phyloP scores from a whole-genome alignment of 371 early-diverging fungal species.

The Circinella minor region DNA sequence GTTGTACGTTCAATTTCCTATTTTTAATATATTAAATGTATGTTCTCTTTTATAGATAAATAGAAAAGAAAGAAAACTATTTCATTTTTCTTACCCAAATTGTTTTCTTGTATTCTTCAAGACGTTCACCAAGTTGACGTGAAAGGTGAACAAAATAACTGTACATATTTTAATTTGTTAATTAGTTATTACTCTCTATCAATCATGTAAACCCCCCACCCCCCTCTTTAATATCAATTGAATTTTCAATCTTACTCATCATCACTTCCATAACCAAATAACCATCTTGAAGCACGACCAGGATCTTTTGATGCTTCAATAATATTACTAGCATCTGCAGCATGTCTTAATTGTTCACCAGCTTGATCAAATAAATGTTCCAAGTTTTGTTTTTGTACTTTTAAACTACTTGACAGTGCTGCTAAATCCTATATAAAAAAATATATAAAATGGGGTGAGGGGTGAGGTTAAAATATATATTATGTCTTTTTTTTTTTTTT shows the following conservation, averaged over 20 bases:
- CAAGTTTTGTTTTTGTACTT: conserved; percentile 29
- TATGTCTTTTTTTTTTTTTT: not conserved
- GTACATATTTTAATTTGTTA: not conserved
- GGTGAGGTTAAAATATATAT: not conserved
- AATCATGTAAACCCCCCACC: too few relatives aligned
- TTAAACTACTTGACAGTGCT: conserved; percentile 36
- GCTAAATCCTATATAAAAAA: conserved; percentile 37
- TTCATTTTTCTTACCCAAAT: conserved; percentile 29
- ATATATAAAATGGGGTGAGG: too few relatives aligned
- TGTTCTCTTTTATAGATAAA: too few relatives aligned
- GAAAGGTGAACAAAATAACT: conserved; percentile 42
- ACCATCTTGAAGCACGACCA: conserved; percentile 38
- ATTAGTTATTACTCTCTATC: too few relatives aligned
- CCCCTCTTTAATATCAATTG: too few relatives aligned
- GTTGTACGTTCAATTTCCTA: conserved; percentile 48
- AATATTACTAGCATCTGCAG: conserved; percentile 39
- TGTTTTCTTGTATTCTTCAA: conserved; percentile 43
- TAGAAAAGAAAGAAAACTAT: not conserved
- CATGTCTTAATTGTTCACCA: conserved; percentile 41
- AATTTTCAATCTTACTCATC: conserved; percentile 36
- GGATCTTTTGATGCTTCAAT: conserved; percentile 47
- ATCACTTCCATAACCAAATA: conserved; percentile 44
- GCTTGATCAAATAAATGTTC: conserved; percentile 36
- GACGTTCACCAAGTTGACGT: conserved; percentile 28
- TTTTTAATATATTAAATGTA: too few relatives aligned